These are phyloP conservation scores for Aphanomyces invadans DNA, from an alignment of 352 stramenopile species.

Conservation along the genomic window DNA sequence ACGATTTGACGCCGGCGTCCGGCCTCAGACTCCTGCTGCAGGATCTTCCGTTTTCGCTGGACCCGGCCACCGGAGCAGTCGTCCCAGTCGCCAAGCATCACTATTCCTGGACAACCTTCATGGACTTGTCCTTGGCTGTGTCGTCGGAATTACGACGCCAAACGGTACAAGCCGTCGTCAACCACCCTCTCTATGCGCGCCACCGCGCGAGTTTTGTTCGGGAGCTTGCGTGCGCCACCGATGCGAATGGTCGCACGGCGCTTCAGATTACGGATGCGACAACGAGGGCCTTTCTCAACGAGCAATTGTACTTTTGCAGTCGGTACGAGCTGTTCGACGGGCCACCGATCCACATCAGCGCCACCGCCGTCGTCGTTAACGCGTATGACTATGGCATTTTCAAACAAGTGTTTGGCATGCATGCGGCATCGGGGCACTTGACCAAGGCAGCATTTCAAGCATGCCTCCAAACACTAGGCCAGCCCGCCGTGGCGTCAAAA, in stretches of 20 bases:
- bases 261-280: slow-evolving; percentile 1
- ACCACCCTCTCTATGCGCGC: not conserved
- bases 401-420: not conserved
- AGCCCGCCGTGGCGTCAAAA: not conserved
- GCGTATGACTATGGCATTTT: slow-evolving; percentile 3
- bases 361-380: not conserved
- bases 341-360: not conserved
- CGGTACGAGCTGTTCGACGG: slow-evolving; percentile 7
- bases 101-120: not conserved
- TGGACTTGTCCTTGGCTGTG: not conserved
- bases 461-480: not conserved
- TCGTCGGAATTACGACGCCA: not conserved
- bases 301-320: slow-evolving; percentile 1
- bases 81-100: not conserved
- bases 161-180: not conserved
- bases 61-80: not conserved
- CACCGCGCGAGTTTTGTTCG: not conserved
- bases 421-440: not conserved
- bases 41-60: not conserved
- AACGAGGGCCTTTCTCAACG: not conserved
- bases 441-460: not conserved
- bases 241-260: not conserved
- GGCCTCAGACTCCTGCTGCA: not conserved
- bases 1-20: too few species aligned
- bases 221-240: not conserved